Base-by-base conservation (phyloP, 1,284 basidiomycete genomes). In the Ganoderma meredithae region DNA sequence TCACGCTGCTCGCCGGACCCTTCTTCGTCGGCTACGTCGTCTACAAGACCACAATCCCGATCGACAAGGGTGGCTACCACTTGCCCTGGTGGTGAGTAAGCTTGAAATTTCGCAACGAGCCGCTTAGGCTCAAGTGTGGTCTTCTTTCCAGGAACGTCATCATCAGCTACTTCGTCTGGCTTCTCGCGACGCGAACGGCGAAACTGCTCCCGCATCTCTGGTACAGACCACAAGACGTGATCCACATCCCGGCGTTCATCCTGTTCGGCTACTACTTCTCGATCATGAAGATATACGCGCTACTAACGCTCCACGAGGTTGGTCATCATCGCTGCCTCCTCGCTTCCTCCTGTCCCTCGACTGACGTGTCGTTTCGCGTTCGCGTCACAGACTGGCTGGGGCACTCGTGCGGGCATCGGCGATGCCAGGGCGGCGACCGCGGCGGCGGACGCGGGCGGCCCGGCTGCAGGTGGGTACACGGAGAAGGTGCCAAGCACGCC, bases 221-320 rank as follows among this genome's bases (percentile, higher is more conserved):
- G 94, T 77, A 90, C 69, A 85, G 92, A 47, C 95, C 95, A 1
- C 87, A 91, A 76, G 93, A 97, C 76, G 87, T 97, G 75, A 90
- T 97, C 74, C 90, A 95, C 79, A 93, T 97, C 13, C 95, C 95
- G 4, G 95, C 93, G n/a, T 97, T 95, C 82, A 95, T 96, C 75
- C 76, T 91, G 6, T 96, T 96, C 77, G 95, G 95, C 31, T 96
- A 97, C 79, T 93, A 92, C 81, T 79, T 79, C 71, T 75, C 78
- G 31, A 72, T 79, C 70, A 79, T 77, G 76, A 80, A 79, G 72
- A 63, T 79, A 33, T 80, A 79, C 65, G 79, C 79, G 22, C 74
- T 80, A 27, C 69, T 79, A 43, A 80, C 76, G 62, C 71, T 79
- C 41, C 78, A 79, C 70, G 77, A 79, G 73, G 78, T 79, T n/a